Conservation (phyloP, 495 filamentous ascomycete species). For the Neurospora sp. region DNA sequence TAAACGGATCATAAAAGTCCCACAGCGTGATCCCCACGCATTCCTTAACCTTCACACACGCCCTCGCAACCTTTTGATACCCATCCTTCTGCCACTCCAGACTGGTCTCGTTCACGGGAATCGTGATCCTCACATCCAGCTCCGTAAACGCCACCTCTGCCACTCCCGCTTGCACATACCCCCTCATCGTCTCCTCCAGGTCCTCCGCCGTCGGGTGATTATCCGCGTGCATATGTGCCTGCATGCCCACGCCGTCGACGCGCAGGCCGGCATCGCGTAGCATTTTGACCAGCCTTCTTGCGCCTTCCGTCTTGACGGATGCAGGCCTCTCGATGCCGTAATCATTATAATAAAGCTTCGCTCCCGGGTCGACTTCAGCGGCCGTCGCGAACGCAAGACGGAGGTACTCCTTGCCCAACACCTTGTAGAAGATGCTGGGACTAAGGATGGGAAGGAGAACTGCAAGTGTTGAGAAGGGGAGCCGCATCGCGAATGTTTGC, state of each 20-base stretch:
- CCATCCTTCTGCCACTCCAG: slow-evolving; percentile 47
- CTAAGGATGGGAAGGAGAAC: slow-evolving; percentile 6
- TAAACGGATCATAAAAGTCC: slow-evolving; percentile 47
- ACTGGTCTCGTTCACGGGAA: slow-evolving; percentile 36
- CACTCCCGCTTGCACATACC: slow-evolving; percentile 41
- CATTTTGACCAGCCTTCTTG: slow-evolving; percentile 46
- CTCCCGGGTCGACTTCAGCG: slow-evolving; percentile 42
- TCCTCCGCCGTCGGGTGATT: slow-evolving; percentile 36
- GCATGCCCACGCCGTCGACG: slow-evolving; percentile 58
- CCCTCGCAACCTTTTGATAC: slow-evolving; percentile 43
- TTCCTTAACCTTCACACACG: slow-evolving; percentile 44
- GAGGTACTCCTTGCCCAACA: slow-evolving; percentile 48
- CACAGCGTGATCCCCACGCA: slow-evolving; percentile 65
- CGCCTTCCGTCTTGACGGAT: slow-evolving; percentile 22
- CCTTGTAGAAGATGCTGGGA: slow-evolving; percentile 42
- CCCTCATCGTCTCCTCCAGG: slow-evolving; percentile 39
- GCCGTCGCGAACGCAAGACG: slow-evolving; percentile 45
- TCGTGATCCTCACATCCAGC: slow-evolving; percentile 47
- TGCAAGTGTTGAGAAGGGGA: slow-evolving; percentile 3
- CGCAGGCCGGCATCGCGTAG: slow-evolving; percentile 42
- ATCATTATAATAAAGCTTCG: slow-evolving; percentile 62
- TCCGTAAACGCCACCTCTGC: slow-evolving; percentile 55
- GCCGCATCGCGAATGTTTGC: slow-evolving; percentile 3
- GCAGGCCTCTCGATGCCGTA: slow-evolving; percentile 52
- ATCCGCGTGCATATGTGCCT: slow-evolving; percentile 52